Evolutionary conservation across 768 basidiomycete genomes (phyloP), one percentile per base, ranked within the genome.

Genomic region (Zangia roseola): DNA sequence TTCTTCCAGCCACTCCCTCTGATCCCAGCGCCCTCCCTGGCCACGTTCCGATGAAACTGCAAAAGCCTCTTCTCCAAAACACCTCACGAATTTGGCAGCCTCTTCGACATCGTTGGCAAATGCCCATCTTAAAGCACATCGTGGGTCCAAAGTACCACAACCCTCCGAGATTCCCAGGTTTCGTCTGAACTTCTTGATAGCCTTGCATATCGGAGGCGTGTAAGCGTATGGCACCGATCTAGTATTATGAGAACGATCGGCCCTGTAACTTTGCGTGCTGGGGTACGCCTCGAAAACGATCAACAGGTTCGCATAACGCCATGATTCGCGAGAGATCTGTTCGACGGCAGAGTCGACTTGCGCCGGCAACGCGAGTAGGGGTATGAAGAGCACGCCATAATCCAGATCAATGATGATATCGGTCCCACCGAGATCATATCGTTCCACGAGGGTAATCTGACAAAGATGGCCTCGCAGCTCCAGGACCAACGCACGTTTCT

Each of bases 251-350:
- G 41, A 45, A 43, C 23, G 46, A 19, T 48, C 49, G 16, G 21
- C 41, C 38, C 54, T 60, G 64, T 53, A 69, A 70, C 24, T 62
- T 74, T 72, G 47, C 5, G 73, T 69, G 14, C 73, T 72, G 5
- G 83, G 80, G 53, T 83, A 88, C 4, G 79, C 85, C 57, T 87
- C 86, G 45, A 91, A 79, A 12, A 91, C 49, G 31, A 91, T 58
- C 2, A 85, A 70, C 4, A 91, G 45, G 23, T 69, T 66, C 9
- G 61, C 56, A 60, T 78, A 91, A 20, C 72, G 69, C 84, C 84
- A 87, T n/a, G 89, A 87, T 47, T 80, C 73, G 19, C 67, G 54
- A 8, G 75, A 69, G 25, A 92, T 69, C 5, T 58, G 63, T 12
- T 69, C 61, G 12, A 75, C 56, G 13, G 84, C 68, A 6, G 66